Conservation (phyloP, 805 yeast species). For the Zygoascus ofunaensis region DNA sequence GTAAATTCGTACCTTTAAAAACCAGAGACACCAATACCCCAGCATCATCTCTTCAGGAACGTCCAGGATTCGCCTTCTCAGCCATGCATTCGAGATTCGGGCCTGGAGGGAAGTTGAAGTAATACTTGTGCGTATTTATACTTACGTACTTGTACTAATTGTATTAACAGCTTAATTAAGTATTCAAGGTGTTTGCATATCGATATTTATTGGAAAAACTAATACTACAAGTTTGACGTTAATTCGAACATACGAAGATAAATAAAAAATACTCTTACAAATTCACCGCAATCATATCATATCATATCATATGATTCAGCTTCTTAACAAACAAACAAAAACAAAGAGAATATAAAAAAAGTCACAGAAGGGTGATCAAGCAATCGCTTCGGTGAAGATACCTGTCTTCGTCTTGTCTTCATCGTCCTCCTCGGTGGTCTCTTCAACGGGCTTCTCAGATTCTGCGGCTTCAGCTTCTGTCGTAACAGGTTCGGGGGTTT, state of each 20-base stretch:
- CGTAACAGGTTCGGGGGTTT: slow-evolving; percentile 5
- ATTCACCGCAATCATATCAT: not conserved
- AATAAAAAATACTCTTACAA: not conserved
- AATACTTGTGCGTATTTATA: too few species aligned
- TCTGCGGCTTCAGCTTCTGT: slow-evolving; percentile 12
- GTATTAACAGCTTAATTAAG: too few species aligned
- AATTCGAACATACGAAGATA: not conserved
- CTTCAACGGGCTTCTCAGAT: too few species aligned
- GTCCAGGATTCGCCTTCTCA: not conserved
- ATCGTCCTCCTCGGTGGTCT: slow-evolving; percentile 11
- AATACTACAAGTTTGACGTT: too few species aligned
- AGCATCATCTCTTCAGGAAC: too few species aligned
- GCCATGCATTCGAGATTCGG: not conserved
- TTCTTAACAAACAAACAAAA: not conserved
- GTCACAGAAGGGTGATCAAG: not conserved
- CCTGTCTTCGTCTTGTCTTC: not conserved
- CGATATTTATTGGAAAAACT: too few species aligned
- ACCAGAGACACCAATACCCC: too few species aligned
- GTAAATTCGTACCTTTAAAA: too few species aligned
- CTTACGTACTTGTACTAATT: too few species aligned
- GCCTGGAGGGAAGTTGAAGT: not conserved
- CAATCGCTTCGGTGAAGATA: slow-evolving; percentile 3
- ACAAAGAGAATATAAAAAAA: not conserved
- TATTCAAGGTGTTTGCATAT: too few species aligned
- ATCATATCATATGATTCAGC: too few species aligned